These are phyloP conservation scores for Penicillium sp. DNA, from an alignment of 2,329 filamentous ascomycete species.

Conservation along the genomic window DNA sequence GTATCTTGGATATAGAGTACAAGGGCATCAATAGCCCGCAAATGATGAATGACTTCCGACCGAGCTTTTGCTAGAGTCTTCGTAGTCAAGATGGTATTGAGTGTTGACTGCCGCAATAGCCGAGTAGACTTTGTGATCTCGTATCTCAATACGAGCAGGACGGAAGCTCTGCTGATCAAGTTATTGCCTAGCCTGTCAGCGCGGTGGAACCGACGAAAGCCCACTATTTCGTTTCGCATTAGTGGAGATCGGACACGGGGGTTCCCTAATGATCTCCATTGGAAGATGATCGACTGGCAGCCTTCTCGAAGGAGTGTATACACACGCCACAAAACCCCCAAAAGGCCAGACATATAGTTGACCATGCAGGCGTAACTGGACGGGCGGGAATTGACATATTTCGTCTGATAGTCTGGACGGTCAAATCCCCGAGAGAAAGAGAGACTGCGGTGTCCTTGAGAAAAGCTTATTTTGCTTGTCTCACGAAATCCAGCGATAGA, in stretches of 20 bases:
- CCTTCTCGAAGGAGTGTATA: constrained; percentile 7
- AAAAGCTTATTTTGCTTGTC: not conserved
- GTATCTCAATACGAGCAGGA: not conserved
- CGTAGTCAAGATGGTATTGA: not conserved
- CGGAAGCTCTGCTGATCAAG: not conserved
- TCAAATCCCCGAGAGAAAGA: not conserved
- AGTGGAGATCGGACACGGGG: not conserved
- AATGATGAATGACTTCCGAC: not conserved
- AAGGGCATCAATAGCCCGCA: not conserved
- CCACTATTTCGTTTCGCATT: not conserved
- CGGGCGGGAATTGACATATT: not conserved
- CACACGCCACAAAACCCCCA: not conserved
- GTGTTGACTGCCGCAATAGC: not conserved
- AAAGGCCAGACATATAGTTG: not conserved
- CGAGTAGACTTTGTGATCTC: not conserved
- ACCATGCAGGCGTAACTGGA: constrained; percentile 1
- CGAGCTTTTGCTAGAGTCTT: not conserved
- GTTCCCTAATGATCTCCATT: not conserved
- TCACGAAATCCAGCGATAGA: not conserved
- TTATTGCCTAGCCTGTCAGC: not conserved
- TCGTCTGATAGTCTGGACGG: not conserved
- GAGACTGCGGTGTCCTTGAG: not conserved
- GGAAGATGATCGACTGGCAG: constrained; percentile 7
- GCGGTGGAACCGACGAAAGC: not conserved
- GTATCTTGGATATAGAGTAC: constrained; percentile 9